Base-by-base conservation (phyloP, 768 basidiomycete species). In the Suillus tomentosus region DNA sequence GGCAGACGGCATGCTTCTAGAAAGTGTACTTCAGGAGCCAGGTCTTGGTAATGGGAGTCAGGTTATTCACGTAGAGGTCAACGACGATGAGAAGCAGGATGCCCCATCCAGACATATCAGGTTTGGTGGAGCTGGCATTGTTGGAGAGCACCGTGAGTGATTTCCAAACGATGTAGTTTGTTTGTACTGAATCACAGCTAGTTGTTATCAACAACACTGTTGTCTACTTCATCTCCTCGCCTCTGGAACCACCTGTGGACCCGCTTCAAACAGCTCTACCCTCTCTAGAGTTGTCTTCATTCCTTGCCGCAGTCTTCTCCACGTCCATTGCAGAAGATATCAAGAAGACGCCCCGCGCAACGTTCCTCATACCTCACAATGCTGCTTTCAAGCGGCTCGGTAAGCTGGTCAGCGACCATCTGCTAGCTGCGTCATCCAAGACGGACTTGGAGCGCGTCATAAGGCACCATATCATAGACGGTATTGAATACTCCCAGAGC, bases 261-360 rank as follows among this genome's bases (percentile, higher is more conserved):
- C 84, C 89, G 15, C 79, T 99, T 48, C 85, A 90, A 72, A 89
- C 92, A 7, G 89, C 93, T 15, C 80, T 96, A 17, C 91, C 94
- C 3, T 79, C 84, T 62, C 83, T 97, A n/a, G 88, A 94, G 47
- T 82, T 95, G 19, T 98, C 96, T 3, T 86, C 89, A 22, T 99
- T 96, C 78, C 85, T 99, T 56, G 95, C 95, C 0, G 89, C 94
- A 8, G 80, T 95, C 34, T 95, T 94, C 74, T 93, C 96, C 2
- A 90, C 94, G 13, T 86, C 85, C 13, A 84, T 98, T 56, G 92
- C 93, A 10, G 87, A 92, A 39, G 81, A 77, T 24, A 77, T 94
- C 64, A 82, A 86, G 71, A 80, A 71, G 24, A 84, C 84, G 27
- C 89, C 92, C 5, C 85, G 85, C 9, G 89, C 90, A 0, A 90